phyloP scores from a whole-genome alignment of 257 asterid species.

The Nicotiana paniculata region DNA sequence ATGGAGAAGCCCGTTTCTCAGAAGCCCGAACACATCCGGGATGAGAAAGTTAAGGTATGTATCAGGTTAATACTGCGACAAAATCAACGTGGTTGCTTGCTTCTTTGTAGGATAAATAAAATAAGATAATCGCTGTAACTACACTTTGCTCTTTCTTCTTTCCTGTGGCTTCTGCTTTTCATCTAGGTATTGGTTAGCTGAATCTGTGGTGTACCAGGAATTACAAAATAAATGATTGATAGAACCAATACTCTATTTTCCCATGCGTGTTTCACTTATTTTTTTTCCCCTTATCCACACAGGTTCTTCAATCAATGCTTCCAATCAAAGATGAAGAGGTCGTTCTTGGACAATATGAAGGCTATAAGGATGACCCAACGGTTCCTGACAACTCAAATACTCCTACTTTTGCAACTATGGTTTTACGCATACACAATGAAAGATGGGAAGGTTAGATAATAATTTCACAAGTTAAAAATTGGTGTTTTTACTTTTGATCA shows the following conservation, averaged over 20 bases:
- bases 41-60: slow-evolving; percentile 92
- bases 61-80: not conserved
- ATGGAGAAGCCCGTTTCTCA: slow-evolving; percentile 91
- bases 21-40: slow-evolving; percentile 82
- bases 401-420: slow-evolving; percentile 76
- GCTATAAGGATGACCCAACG: slow-evolving; percentile 80
- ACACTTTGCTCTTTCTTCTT: not conserved
- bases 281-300: slow-evolving; percentile 15
- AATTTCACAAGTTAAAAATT: not conserved
- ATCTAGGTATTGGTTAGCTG: not conserved
- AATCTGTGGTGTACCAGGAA: not conserved
- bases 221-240: not conserved
- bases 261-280: not conserved
- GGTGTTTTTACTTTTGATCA: not conserved
- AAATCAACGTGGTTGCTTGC: not conserved
- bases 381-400: slow-evolving; percentile 88
- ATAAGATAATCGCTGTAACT: not conserved
- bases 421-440: slow-evolving; percentile 74
- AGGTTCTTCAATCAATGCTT: slow-evolving; percentile 92
- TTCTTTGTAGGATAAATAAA: not conserved
- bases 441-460: slow-evolving; percentile 83
- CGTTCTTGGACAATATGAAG: slow-evolving; percentile 94
- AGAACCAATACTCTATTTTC: not conserved
- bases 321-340: slow-evolving; percentile 90
- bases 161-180: not conserved